These are phyloP conservation scores for Sarocladium kiliense DNA, from an alignment of 2,329 filamentous ascomycete species.

Conservation along the genomic window DNA sequence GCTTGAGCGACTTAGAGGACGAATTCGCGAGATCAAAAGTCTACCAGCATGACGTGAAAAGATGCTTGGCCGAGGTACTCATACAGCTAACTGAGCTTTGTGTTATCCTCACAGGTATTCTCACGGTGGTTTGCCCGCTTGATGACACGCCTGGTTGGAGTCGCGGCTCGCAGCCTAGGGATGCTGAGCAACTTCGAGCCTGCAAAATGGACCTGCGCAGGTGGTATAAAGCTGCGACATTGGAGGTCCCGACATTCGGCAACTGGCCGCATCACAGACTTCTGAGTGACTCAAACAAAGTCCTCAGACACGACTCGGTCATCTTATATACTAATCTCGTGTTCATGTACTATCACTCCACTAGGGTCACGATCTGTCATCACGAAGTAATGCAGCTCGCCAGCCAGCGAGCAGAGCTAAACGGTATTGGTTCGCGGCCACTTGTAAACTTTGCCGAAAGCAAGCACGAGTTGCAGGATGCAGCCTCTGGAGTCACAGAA, in stretches of 20 bases:
- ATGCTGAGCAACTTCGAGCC: conserved; percentile 21
- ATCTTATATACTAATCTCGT: conserved; percentile 38
- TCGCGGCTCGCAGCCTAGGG: conserved; percentile 22
- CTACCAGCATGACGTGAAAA: conserved; percentile 11
- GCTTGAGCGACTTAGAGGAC: conserved; percentile 9
- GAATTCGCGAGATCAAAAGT: conserved; percentile 13
- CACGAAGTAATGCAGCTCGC: conserved; percentile 37
- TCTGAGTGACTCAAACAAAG: conserved; percentile 14
- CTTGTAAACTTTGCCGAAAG: conserved; percentile 23
- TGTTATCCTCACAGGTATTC: conserved; percentile 11
- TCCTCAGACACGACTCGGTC: conserved; percentile 28
- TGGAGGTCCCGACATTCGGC: conserved; percentile 29
- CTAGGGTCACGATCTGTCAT: conserved; percentile 36
- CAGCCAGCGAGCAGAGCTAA: conserved; percentile 17
- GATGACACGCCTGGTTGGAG: conserved; percentile 32
- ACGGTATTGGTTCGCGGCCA: conserved; percentile 24
- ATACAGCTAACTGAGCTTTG: conserved; percentile 9
- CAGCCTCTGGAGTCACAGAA: conserved; percentile 33
- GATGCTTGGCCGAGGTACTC: conserved; percentile 9
- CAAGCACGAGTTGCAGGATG: conserved; percentile 33
- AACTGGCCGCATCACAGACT: conserved; percentile 20
- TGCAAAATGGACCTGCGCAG: conserved; percentile 27
- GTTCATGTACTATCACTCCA: conserved; percentile 44
- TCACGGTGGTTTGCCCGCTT: conserved; percentile 17
- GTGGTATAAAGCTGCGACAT: conserved; percentile 31